Evolutionary conservation across 768 basidiomycete genomes (phyloP), one percentile per base, ranked within the genome.

Genomic region (Podaxis rugospora): DNA sequence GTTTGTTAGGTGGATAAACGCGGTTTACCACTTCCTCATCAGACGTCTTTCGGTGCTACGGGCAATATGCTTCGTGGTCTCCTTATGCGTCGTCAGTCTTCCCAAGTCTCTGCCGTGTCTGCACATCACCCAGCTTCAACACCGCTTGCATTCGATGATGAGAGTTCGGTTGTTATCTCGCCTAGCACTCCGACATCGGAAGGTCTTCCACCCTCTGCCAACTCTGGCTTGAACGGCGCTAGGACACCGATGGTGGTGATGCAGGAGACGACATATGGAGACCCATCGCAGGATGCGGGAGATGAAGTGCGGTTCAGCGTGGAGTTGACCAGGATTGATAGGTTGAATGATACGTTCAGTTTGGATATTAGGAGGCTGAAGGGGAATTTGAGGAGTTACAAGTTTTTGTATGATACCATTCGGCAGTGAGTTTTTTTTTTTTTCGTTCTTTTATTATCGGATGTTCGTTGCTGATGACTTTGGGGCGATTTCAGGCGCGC

Each of bases 271-370:
- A 69, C 88, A 21, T 98, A 96, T 68, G 95, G 95, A 13, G 92
- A 92, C 59, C 66, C 76, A n/a, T 70, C 80, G 3, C 84, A 90
- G 66, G 97, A 98, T 69, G 84, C 85, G 18, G 94, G 94, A 32
- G 96, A 96, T 67, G 97, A 98, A 85, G 93, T 99, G 66, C 86
- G 92, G 66, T 98, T 98, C 79, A 92, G 87, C 11, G 90, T 98
- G 63, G 97, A 99, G 77, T 75, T 99, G 64, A 98, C 96, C 51
- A 79, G 91, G 67, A 80, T 99, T 67, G 90, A 93, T 72, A 85
- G 93, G 64, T 80, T 98, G 67, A 92, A 88, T 66, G 92, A 93
- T 70, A 92, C 95, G 49, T 95, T 89, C 73, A 90, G 89, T 74
- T 80, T 98, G 67, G 95, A 98, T 75, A 89, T 98, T 70, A 85